Evolutionary conservation across 805 yeast genomes (phyloP), one percentile per base, ranked within the genome.

Genomic region (Cyberlindnera mississippiensis): DNA sequence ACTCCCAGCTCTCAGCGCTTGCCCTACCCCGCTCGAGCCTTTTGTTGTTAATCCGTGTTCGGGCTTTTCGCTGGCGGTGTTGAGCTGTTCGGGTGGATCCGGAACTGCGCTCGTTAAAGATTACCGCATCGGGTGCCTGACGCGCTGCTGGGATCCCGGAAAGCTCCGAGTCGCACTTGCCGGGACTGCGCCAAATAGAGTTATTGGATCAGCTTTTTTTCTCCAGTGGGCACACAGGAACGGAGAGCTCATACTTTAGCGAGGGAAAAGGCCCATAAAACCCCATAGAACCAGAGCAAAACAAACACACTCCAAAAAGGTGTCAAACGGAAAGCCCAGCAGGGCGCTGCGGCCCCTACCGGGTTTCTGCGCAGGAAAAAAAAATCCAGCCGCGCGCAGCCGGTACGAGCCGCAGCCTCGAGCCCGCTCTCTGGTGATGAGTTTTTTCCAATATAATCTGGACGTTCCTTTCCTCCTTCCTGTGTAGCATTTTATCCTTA

Each of bases 351-450:
- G 35, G 35, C 35, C 28, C 35, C 11, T 20, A 33, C 35, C 27
- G 28, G n/a, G 14, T 8, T 13, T 20, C 24, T 20, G 29, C 13
- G 29, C 13, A 27, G 35, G 13, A 33, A 39, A 39, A 39, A 34
- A 39, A 34, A 29, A 16, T 7, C 31, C 18, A 35, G 38, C 35
- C 28, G 37, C 41, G 27, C 22, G 38, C 35, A 11, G 26, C 43
- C 39, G 43, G 43, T 40, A 40, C 39, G 43, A 35, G 43, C 43
- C 38, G 43, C 43, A 40, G n/a, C 27, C 6, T 28, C 16, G 30
- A 33, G 29, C 22, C 28, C 9, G 27, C 35, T 20, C 9, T 20
- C 9, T 20, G 8, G 8, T 20, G 35, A n/a, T 33, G 35, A 38
- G 6, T 6, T 5, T 5, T 27, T 13, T 13, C 6, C 7, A 27